A percentile compares a stretch with the other conserved stretches of the same genome.
These are phyloP conservation scores for Pseudocercospora crystallina DNA, from an alignment of 2,329 filamentous ascomycete species.

Conservation along the genomic window DNA sequence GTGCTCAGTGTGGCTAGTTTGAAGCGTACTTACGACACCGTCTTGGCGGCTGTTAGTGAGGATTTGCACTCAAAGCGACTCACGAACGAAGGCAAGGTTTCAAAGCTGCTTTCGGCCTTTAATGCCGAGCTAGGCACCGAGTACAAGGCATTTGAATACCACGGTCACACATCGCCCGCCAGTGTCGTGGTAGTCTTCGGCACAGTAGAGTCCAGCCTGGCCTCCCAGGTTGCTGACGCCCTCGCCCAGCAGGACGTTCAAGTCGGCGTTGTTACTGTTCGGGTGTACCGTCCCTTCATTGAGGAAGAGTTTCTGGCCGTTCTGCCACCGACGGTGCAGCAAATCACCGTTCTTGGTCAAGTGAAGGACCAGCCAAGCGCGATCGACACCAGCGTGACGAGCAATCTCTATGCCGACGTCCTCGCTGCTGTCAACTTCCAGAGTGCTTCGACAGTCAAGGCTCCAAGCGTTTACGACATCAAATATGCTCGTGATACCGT, in stretches of 20 bases:
- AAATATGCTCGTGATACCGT: constrained; percentile 79
- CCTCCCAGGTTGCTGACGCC: constrained; percentile 74
- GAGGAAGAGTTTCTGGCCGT: constrained; percentile 88
- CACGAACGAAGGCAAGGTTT: constrained; percentile 69
- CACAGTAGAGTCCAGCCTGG: constrained; percentile 82
- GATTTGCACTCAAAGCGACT: constrained; percentile 54
- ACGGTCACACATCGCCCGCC: constrained; percentile 76
- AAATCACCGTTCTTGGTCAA: constrained; percentile 84
- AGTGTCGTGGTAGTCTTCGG: constrained; percentile 89
- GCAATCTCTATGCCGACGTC: constrained; percentile 89
- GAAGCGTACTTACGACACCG: constrained; percentile 65
- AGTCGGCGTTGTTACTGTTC: constrained; percentile 86
- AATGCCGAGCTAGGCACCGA: constrained; percentile 92
- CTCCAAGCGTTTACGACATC: constrained; percentile 71
- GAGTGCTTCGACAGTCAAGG: constrained; percentile 58
- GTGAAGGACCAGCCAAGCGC: constrained; percentile 73
- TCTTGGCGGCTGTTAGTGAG: constrained; percentile 62
- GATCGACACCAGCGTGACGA: constrained; percentile 72
- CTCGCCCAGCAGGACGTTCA: constrained; percentile 71
- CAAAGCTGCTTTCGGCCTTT: constrained; percentile 69
- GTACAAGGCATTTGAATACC: constrained; percentile 92
- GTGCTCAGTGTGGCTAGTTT: constrained; percentile 72
- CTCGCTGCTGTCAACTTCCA: constrained; percentile 81
- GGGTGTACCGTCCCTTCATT: constrained; percentile 90
- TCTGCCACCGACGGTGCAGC: constrained; percentile 72